Percentiles rank a stretch among this genome's conserved stretches.
Conservation (phyloP, 2,329 filamentous ascomycete species). For the Penicillium janthinellum region DNA sequence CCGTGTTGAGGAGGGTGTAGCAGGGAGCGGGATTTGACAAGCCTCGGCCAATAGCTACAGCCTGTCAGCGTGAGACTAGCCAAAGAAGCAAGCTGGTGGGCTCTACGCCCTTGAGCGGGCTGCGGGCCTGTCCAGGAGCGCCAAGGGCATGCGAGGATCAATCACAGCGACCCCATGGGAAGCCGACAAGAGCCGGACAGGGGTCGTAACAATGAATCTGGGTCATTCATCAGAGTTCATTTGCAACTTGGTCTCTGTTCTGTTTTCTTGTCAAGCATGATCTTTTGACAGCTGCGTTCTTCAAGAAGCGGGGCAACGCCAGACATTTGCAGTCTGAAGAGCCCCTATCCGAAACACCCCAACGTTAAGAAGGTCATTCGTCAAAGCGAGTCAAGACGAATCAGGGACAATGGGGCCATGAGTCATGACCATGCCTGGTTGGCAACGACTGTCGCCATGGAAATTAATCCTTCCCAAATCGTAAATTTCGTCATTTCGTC, state of each 20-base stretch:
- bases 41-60: slow-evolving; percentile 12
- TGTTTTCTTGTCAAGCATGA: not conserved
- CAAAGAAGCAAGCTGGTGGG: slow-evolving; percentile 10
- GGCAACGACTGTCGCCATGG: not conserved
- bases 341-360: not conserved
- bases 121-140: slow-evolving; percentile 13
- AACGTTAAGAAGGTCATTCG: not conserved
- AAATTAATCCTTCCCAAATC: not conserved
- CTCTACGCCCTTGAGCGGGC: slow-evolving; percentile 12
- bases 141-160: slow-evolving; percentile 16
- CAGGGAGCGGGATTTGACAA: slow-evolving; percentile 1
- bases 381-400: not conserved
- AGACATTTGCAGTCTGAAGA: not conserved
- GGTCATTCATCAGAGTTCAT: not conserved
- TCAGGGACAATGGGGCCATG: not conserved
- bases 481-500: not conserved
- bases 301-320: not conserved
- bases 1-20: slow-evolving; percentile 2
- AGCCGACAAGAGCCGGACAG: slow-evolving; percentile 4
- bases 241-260: not conserved
- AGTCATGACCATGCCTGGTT: not conserved
- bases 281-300: slow-evolving; percentile 4
- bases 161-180: slow-evolving; percentile 15
- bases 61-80: slow-evolving; percentile 11
- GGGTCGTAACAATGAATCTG: slow-evolving; percentile 15